Evolutionary conservation across 345 rosid species (phyloP).

Genomic region (Pelargonium nanum): DNA sequence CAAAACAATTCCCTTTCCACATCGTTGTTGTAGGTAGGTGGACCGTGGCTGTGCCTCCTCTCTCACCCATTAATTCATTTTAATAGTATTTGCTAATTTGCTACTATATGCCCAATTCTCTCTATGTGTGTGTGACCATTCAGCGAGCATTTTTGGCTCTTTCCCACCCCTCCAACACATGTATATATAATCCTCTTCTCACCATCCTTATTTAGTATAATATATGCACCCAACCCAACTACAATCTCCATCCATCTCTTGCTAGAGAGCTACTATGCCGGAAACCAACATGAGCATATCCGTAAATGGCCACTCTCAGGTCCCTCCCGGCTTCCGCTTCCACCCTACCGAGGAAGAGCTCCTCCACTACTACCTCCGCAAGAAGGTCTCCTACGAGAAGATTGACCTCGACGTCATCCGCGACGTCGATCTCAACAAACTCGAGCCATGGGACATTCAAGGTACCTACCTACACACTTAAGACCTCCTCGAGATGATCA

Average conservation of each 20-base stretch:
- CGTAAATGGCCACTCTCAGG: conserved; percentile 85
- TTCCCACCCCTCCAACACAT: not conserved
- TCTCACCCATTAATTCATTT: not conserved
- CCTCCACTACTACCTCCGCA: conserved; percentile 81
- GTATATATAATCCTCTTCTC: not conserved
- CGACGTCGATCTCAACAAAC: conserved; percentile 98
- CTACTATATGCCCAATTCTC: not conserved
- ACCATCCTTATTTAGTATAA: too few relatives aligned
- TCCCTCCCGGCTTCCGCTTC: conserved; percentile 97
- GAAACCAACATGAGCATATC: conserved; percentile 59
- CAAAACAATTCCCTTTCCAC: not conserved
- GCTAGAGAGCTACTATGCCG: conserved; percentile 19
- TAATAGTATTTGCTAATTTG: not conserved
- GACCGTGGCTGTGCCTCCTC: not conserved
- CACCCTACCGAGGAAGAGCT: conserved; percentile 98
- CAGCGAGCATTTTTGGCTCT: not conserved
- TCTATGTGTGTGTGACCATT: too few relatives aligned
- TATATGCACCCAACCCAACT: not conserved
- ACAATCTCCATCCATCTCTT: not conserved
- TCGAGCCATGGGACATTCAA: conserved; percentile 99
- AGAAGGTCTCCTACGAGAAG: conserved; percentile 73
- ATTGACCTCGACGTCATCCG: conserved; percentile 95
- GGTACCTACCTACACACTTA: conserved; percentile 48
- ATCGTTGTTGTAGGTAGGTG: not conserved
- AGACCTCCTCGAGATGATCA: too few relatives aligned